These are phyloP conservation scores for Glycyrrhiza uralensis DNA, from an alignment of 306 rosid species.

Conservation along the genomic window DNA sequence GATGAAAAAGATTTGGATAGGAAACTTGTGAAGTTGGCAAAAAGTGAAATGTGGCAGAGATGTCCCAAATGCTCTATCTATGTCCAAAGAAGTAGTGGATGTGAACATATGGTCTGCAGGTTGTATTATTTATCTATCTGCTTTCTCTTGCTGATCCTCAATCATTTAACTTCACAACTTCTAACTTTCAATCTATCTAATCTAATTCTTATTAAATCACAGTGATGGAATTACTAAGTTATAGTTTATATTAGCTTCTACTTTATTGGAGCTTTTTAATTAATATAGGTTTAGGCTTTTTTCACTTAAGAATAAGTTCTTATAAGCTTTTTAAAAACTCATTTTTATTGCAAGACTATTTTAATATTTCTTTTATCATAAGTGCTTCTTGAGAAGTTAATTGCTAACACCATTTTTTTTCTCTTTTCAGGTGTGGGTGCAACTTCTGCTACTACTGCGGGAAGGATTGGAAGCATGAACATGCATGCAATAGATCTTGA, in stretches of 20 bases:
- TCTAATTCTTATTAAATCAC: too few relatives aligned
- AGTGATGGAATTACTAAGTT: too few relatives aligned
- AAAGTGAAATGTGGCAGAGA: not conserved
- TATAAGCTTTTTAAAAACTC: too few relatives aligned
- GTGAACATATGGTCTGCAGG: not conserved
- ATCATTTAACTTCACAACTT: not conserved
- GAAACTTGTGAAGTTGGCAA: not conserved
- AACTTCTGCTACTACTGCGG: conserved; percentile 18
- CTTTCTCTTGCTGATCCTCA: not conserved
- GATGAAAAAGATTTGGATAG: not conserved
- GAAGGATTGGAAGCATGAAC: not conserved
- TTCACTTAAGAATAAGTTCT: too few relatives aligned
- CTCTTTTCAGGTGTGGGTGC: conserved; percentile 5
- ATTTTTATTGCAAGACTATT: too few relatives aligned
- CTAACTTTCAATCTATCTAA: not conserved
- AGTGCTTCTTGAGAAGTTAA: too few relatives aligned
- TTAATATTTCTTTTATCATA: too few relatives aligned
- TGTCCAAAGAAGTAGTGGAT: not conserved
- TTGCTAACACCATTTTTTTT: too few relatives aligned
- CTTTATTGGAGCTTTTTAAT: too few relatives aligned
- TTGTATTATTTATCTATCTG: not conserved
- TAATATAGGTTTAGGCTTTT: too few relatives aligned
- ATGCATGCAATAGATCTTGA: not conserved
- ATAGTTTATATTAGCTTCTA: too few relatives aligned
- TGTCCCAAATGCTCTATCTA: not conserved